These are phyloP conservation scores for Collybia sp. DNA, from an alignment of 768 basidiomycete genomes.

Conservation along the genomic window DNA sequence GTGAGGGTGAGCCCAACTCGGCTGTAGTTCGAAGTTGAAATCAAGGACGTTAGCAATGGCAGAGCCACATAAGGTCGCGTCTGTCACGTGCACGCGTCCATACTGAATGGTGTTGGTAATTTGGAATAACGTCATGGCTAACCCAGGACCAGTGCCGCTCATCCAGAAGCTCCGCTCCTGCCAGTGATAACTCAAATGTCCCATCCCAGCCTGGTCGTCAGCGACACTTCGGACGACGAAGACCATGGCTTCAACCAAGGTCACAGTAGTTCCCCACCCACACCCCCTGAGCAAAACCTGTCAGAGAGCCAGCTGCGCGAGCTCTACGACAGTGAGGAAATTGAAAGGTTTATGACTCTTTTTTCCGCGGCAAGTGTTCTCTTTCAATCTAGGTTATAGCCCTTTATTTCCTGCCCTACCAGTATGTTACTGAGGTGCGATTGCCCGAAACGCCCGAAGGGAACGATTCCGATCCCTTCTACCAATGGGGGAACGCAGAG, in stretches of 20 bases:
- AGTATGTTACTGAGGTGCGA: conserved; percentile 62
- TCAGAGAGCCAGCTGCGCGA: conserved; percentile 52
- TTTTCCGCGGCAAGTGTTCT: conserved; percentile 49
- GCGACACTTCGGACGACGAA: no score
- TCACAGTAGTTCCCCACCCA: not conserved
- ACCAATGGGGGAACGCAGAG: no score
- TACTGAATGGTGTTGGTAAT: not conserved
- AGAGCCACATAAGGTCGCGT: conserved; percentile 8
- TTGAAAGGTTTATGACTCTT: conserved; percentile 52
- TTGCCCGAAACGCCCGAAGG: conserved; percentile 14
- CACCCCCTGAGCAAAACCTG: conserved; percentile 22
- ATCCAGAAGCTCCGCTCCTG: no score
- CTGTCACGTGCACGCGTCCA: conserved; percentile 9
- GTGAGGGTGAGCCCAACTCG: conserved; percentile 5
- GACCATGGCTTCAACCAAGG: no score
- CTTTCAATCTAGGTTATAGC: not conserved
- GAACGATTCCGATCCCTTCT: no score
- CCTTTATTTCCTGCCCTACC: not conserved
- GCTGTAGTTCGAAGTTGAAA: conserved; percentile 9
- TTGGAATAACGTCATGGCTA: no score
- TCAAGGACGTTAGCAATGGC: no score
- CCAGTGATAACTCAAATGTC: no score
- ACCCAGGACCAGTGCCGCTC: no score
- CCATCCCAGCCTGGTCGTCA: no score
- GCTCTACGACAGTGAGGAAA: conserved; percentile 60